Evolutionary conservation across 805 yeast genomes (phyloP).

Genomic region (Kazachstania psychrophila): DNA sequence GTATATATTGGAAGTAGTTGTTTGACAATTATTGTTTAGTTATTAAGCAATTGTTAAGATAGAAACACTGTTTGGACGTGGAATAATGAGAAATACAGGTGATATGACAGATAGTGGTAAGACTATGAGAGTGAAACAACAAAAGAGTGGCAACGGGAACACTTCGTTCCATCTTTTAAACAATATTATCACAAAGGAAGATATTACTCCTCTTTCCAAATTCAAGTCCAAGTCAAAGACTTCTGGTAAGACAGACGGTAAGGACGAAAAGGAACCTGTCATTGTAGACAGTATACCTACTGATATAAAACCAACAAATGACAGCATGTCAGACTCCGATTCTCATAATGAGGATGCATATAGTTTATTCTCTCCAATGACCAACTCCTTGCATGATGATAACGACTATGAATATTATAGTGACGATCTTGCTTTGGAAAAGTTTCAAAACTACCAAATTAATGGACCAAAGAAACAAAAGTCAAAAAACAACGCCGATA

Average conservation of each 20-base stretch:
- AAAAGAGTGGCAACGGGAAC: too few relatives aligned
- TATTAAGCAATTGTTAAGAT: too few relatives aligned
- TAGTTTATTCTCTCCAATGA: slow-evolving; percentile 22
- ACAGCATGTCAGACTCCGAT: not conserved
- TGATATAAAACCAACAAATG: slow-evolving; percentile 1
- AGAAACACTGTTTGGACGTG: too few relatives aligned
- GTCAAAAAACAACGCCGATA: too few relatives aligned
- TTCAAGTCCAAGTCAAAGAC: slow-evolving; percentile 2
- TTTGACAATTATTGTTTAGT: too few relatives aligned
- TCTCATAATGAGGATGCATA: slow-evolving; percentile 14
- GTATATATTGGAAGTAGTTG: too few relatives aligned
- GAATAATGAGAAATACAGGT: too few relatives aligned
- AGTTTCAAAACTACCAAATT: slow-evolving; percentile 5
- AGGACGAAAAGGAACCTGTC: slow-evolving; percentile 1
- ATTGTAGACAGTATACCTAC: slow-evolving; percentile 9
- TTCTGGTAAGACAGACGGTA: not conserved
- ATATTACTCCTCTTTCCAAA: slow-evolving; percentile 19
- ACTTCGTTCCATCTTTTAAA: slow-evolving; percentile 18
- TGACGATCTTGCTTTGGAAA: slow-evolving; percentile 1
- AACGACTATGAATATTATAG: slow-evolving; percentile 10
- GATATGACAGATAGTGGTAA: too few relatives aligned
- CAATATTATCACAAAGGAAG: slow-evolving; percentile 21
- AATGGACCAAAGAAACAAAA: not conserved
- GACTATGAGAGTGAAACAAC: too few relatives aligned
- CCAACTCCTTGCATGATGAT: slow-evolving; percentile 10